Evolutionary conservation across 2,329 filamentous ascomycete species (phyloP), one percentile per base, ranked within the genome.

Genomic region (Alternaria dauci): DNA sequence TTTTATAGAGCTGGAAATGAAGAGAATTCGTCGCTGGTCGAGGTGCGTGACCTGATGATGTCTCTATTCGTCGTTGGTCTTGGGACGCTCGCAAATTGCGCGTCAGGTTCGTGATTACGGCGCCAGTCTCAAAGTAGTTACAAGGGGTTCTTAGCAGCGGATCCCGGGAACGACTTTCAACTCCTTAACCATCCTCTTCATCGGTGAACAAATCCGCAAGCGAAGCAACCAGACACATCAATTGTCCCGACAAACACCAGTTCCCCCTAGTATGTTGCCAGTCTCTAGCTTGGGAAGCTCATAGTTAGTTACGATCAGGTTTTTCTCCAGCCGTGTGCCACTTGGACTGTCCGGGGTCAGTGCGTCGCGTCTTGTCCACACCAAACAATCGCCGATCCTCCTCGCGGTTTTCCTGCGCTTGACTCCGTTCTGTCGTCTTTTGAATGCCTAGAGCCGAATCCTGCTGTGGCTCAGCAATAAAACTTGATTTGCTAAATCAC

Each of bases 161-260:
- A 36, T 55, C 64, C 55, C 69, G 66, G 65, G 47, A 67, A 47
- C 20, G 28, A 39, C 50, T 58, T 61, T 63, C 69, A 44, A 71
- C 68, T 70, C 53, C 56, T 51, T 42, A 36, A 38, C 54, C 32
- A 59, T 48, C 23, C 43, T 42, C 32, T 4, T 62, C 47, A 70
- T 70, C 66, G 66, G 68, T 70, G 52, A 59, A 44, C 44, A 20
- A n/a, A 30, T 52, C 52, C 59, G 62, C 63, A 61, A 52, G 39
- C 56, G 38, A 52, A 26, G 43, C 46, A 32, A 55, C 46, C 44
- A 41, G 34, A 47, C 38, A 43, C 62, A 44, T 58, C 56, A 52
- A 25, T 25, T 25, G 4, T 50, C 14, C 43, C 42, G 38, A 46
- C 63, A 66, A 69, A 69, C 62, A 62, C 63, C 59, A 65, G 66